Evolutionary conservation across 805 yeast genomes (phyloP), one percentile per base, ranked within the genome.

Genomic region (Tetrapisispora nanseiensis): DNA sequence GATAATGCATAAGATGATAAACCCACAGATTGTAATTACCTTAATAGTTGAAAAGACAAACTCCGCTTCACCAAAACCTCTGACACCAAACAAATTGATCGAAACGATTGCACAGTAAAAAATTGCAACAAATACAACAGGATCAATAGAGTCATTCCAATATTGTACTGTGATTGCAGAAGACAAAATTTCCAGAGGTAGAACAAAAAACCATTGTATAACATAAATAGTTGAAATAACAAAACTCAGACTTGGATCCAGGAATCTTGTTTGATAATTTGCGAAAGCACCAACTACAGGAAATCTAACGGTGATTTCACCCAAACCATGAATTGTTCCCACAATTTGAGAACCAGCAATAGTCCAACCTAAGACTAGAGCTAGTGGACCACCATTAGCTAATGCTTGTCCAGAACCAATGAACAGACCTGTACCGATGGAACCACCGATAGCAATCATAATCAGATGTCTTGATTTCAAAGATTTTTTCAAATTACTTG

Each of bases 161-260:
- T 59, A 73, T 38, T 65, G 65, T 42, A 73, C 68, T 0, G 75
- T 70, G 61, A 72, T 63, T 3, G 76, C 61, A 6, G 74, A 71
- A 18, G 76, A 75, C 45, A 70, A 65, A 35, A 72, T 54, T 48
- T 73, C 76, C 33, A 67, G 51, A 2, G 77, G 77, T 10, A 73
- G 55, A 19, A 70, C 64, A 30, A 72, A 67, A 8, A 72, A 48
- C 72, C 76, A 71, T 45, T 70, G 66, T 48, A 71, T 56, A 5
- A 67, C 70, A 51, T 72, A 72, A 50, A 70, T 74, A 70, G 76
- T 72, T 32, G 77, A 78, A 55, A 74, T 67, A 8, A 80, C 76
- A 51, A 75, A 76, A 16, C 80, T 76, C 41, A 70, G 54, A 16
- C 75, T 65, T 12, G 77, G 74, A 47, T 72, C 77, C 34, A 74